Evolutionary conservation across 2,329 filamentous ascomycete genomes (phyloP).

Genomic region (Botryosphaeria dothidea): DNA sequence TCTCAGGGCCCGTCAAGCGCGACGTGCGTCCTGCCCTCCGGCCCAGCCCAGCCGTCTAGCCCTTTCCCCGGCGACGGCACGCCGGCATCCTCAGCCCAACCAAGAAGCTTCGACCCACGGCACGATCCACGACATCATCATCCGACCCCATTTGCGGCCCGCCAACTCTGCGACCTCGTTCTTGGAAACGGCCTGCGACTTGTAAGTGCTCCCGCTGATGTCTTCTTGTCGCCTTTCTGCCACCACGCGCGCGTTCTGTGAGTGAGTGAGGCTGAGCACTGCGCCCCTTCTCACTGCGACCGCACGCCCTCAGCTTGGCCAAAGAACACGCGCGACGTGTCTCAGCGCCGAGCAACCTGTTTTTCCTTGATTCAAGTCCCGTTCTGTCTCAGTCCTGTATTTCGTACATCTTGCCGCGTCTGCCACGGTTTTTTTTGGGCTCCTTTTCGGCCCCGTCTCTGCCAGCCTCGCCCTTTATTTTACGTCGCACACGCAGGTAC

Average conservation of each 20-base stretch:
- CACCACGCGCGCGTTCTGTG: neutral
- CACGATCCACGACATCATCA: neutral
- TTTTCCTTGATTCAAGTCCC: neutral
- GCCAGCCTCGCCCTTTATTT: neutral
- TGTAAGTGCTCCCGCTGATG: neutral
- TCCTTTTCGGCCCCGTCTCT: neutral
- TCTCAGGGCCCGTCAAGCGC: neutral
- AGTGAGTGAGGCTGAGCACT: neutral
- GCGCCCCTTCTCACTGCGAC: neutral
- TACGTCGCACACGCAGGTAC: constrained; percentile 1
- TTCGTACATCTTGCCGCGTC: neutral
- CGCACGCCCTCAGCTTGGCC: neutral
- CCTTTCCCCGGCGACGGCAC: neutral
- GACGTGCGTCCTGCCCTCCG: neutral
- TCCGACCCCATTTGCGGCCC: neutral
- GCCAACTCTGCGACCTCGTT: neutral
- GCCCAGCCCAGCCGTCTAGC: neutral
- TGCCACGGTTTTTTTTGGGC: neutral
- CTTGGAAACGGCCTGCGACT: neutral
- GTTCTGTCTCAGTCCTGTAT: neutral
- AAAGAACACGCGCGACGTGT: neutral
- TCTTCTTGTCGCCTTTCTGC: neutral
- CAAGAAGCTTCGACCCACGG: no score
- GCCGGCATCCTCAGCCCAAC: neutral
- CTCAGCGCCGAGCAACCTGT: no score